Conservation (phyloP, 2,329 filamentous ascomycete genomes). For the Paradendryphiella salina region DNA sequence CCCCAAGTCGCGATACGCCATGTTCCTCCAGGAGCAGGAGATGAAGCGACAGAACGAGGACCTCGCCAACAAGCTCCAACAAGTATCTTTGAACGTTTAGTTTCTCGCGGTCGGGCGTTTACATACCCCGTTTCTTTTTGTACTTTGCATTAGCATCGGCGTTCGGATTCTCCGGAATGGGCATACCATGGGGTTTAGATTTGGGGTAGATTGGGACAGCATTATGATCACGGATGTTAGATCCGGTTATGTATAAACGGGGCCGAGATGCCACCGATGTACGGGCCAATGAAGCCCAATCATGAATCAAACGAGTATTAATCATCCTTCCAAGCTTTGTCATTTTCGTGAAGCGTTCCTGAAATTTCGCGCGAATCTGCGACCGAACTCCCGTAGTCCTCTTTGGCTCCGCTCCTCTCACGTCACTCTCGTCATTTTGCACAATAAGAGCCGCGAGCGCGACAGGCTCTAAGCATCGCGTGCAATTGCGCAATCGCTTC, state of each 20-base stretch:
- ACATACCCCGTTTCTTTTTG: neutral
- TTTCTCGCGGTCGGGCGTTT: conserved; percentile 6
- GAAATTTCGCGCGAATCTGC: conserved; percentile 4
- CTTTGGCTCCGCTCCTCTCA: conserved; percentile 13
- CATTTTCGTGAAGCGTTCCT: conserved; percentile 3
- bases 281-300: conserved; percentile 17
- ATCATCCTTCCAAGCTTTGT: conserved; percentile 1
- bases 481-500: conserved; percentile 47
- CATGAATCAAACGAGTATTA: conserved; percentile 14
- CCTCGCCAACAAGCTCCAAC: conserved; percentile 38
- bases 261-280: conserved; percentile 31
- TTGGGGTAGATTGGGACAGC: conserved; percentile 10
- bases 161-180: neutral
- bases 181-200: conserved; percentile 44
- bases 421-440: conserved; percentile 9
- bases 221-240: conserved; percentile 10
- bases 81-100: conserved; percentile 31
- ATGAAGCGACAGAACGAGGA: conserved; percentile 56
- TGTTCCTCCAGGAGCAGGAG: conserved; percentile 77
- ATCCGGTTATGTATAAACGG: conserved; percentile 17
- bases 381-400: neutral
- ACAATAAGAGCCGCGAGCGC: conserved; percentile 5
- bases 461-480: conserved; percentile 30
- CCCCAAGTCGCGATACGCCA: conserved; percentile 89
- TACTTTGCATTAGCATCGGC: conserved; percentile 24